Base-by-base conservation (phyloP, 805 yeast genomes). In the Maudiozyma serrabonitensis region DNA sequence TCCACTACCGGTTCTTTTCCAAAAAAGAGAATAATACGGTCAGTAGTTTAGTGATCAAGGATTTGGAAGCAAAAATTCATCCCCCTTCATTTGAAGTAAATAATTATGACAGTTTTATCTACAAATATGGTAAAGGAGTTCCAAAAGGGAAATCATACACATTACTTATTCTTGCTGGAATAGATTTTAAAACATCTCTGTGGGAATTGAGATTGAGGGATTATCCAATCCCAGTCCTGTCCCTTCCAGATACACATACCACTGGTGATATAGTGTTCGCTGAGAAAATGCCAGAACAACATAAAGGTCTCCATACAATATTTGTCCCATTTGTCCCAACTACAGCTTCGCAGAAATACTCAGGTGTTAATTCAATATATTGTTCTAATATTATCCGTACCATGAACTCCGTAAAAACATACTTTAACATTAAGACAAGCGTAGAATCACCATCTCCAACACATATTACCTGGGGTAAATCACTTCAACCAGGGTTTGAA, bases 291-390 rank as follows among this genome's bases (percentile, higher is more conserved):
- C 65, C 69, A 1, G 65, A 71, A 13, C 21, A 16, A 25, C 61
- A 64, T 21, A 70, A 68, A 28, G 77, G 79, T 46, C 62, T 74
- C 60, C 68, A 81, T 54, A 66, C 69, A 28, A 70, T 78, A 5
- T 79, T 73, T 61, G 80, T 79, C 2, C 81, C 81, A 1, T 80
- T 79, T 60, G 80, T 82, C 3, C 79, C 82, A 0, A 75, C 77
- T 31, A 73, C 73, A 6, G 41, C 45, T 1, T 41, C 41, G 1
- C 64, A 68, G 2, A 64, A 66, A 23, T 70, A 66, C 43, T 49
- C 57, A 4, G 63, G 59, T 8, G 52, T 50, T 1, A 80, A 79
- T 55, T 76, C 74, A 39, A 72, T 82, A 48, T 82, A 80, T 62
- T 80, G 83, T 0, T 73, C 75, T 2, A 74, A 72, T 53, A 72